Evolutionary conservation across 164 flowering plant genomes (phyloP).

Genomic region (Vitis riparia): DNA sequence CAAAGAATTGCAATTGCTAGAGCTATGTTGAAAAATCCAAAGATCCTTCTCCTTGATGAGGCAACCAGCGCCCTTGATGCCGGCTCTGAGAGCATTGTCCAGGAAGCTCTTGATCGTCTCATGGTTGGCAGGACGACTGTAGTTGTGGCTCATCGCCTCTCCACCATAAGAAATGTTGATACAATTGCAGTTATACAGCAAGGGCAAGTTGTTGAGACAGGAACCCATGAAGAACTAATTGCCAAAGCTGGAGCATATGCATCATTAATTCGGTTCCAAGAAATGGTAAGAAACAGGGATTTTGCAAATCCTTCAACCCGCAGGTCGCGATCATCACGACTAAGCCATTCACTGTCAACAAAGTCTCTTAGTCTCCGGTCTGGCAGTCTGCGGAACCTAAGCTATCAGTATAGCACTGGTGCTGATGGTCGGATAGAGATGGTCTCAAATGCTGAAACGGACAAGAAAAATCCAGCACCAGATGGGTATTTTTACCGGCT

Average conservation of each 20-base stretch:
- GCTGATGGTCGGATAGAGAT: slow-evolving; percentile 97
- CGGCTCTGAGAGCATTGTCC: slow-evolving; percentile 90
- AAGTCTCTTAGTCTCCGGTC: slow-evolving; percentile 92
- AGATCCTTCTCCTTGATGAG: slow-evolving; percentile 93
- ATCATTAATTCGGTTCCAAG: slow-evolving; percentile 85
- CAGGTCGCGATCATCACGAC: slow-evolving; percentile 75
- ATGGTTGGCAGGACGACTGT: slow-evolving; percentile 98
- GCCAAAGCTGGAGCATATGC: slow-evolving; percentile 87
- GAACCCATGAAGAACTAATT: slow-evolving; percentile 87
- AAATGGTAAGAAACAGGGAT: slow-evolving; percentile 75
- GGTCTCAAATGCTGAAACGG: slow-evolving; percentile 89
- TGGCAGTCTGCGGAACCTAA: slow-evolving; percentile 88
- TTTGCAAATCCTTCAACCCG: slow-evolving; percentile 68
- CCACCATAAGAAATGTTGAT: slow-evolving; percentile 90
- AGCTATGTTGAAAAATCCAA: slow-evolving; percentile 93
- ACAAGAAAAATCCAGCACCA: slow-evolving; percentile 79
- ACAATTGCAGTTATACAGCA: slow-evolving; percentile 91
- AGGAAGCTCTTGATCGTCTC: slow-evolving; percentile 91
- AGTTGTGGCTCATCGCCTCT: slow-evolving; percentile 95
- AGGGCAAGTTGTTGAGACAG: slow-evolving; percentile 91
- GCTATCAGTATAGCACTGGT: slow-evolving; percentile 93
- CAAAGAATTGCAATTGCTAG: slow-evolving; percentile 99
- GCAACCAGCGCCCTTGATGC: slow-evolving; percentile 99
- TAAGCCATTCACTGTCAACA: slow-evolving; percentile 92
- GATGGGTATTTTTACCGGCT: slow-evolving; percentile 77